Conservation (phyloP, 2,329 filamentous ascomycete genomes). For the Phaeomoniella chlamydospora region DNA sequence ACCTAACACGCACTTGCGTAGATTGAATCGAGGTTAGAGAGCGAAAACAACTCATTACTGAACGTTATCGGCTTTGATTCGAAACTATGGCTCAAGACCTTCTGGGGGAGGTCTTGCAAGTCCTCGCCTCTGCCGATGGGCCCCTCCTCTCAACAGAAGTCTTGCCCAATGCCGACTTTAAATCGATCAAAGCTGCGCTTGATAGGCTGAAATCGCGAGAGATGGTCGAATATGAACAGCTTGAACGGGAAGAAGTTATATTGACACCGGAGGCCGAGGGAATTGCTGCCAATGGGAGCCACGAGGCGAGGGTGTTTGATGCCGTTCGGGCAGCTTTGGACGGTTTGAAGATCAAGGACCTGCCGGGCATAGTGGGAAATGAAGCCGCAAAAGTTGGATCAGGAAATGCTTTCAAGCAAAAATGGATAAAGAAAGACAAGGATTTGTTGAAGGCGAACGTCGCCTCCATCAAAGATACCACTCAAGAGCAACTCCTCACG, state of each 20-base stretch:
- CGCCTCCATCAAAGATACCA: conserved; percentile 67
- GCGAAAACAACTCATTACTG: not conserved
- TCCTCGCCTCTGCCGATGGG: conserved; percentile 44
- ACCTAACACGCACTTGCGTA: no score
- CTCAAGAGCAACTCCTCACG: conserved; percentile 57
- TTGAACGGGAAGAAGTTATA: conserved; percentile 62
- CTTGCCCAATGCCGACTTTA: conserved; percentile 53
- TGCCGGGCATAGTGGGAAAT: conserved; percentile 32
- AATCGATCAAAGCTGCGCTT: conserved; percentile 69
- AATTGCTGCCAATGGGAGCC: conserved; percentile 61
- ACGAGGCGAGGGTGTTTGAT: conserved; percentile 71
- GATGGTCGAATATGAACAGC: conserved; percentile 76
- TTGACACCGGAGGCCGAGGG: conserved; percentile 62
- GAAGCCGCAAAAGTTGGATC: conserved; percentile 55
- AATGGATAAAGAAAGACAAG: conserved; percentile 52
- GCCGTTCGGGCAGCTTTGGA: conserved; percentile 58
- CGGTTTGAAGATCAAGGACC: conserved; percentile 65
- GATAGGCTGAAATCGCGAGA: conserved; percentile 72
- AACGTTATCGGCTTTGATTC: not conserved
- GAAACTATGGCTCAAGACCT: not conserved
- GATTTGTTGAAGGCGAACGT: conserved; percentile 40
- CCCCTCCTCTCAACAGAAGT: conserved; percentile 53
- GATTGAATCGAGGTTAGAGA: not conserved
- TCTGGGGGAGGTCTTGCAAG: conserved; percentile 40
- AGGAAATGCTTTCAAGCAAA: conserved; percentile 76